Evolutionary conservation across 495 filamentous ascomycete genomes (phyloP), one percentile per base, ranked within the genome.

Genomic region (Xylaria bambusicola): DNA sequence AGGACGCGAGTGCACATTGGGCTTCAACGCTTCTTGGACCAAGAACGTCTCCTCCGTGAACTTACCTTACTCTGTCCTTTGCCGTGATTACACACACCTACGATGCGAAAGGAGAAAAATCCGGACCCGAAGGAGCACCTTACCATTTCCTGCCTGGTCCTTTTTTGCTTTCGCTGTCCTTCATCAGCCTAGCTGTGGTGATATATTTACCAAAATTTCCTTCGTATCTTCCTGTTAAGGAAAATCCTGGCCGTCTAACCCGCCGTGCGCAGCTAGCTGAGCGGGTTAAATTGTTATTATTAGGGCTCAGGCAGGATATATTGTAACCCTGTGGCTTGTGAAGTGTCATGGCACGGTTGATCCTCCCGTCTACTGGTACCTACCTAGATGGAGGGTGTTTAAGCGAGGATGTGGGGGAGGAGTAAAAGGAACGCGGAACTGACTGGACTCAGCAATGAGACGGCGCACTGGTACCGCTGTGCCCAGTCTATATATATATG

Each of bases 321-420:
- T 21, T 54, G 52, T 23, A 42, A 54, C 52, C 35, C 44, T 17
- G 52, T 33, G 38, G 52, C 52, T 53, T 42, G 52, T 29, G n/a
- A 9, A 21, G 52, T n/a, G 52, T 44, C 52, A 44, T 15, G 9
- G 52, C 38, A 26, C 38, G 13, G 41, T 3, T n/a, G n/a, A n/a
- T n/a, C n/a, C n/a, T n/a, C n/a, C n/a, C n/a, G n/a, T n/a, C n/a
- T n/a, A n/a, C n/a, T n/a, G n/a, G n/a, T n/a, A n/a, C 8, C 36
- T 13, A 40, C 21, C 23, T n/a, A 20, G 18, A 53, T 9, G 36
- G 50, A 41, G 35, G 17, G 36, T 35, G 23, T 53, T 31, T 54
- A 42, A 54, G 52, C 52, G 52, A 54, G 52, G 52, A 8, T 38
- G 38, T 54, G 52, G 52, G 52, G 17, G 23, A 44, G 2, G 10